Conservation (phyloP, 2,329 filamentous ascomycete genomes). For the Tolypocladium guangdongense region DNA sequence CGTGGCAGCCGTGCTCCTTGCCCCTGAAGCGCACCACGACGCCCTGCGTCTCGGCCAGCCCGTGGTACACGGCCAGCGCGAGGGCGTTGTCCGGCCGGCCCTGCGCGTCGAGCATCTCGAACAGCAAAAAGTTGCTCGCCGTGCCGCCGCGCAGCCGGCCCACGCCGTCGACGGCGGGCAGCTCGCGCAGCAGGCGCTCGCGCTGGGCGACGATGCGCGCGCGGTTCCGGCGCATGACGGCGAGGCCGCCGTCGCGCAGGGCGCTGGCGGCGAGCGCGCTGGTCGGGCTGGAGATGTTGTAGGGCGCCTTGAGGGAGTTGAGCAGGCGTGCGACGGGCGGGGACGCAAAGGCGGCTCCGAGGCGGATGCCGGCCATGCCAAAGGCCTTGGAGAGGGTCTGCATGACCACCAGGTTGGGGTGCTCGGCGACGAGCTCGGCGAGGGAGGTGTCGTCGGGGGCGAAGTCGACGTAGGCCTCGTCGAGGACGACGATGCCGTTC, state of each 20-base stretch:
- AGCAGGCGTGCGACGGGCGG: slow-evolving; percentile 66
- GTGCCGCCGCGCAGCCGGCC: slow-evolving; percentile 71
- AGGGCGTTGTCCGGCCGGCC: slow-evolving; percentile 69
- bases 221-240: slow-evolving; percentile 60
- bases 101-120: slow-evolving; percentile 66
- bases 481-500: slow-evolving; percentile 89
- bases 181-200: slow-evolving; percentile 59
- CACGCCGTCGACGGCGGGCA: slow-evolving; percentile 67
- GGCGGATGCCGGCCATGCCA: slow-evolving; percentile 82
- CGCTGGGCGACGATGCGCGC: slow-evolving; percentile 65
- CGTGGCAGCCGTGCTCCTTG: slow-evolving; percentile 80
- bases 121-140: slow-evolving; percentile 81
- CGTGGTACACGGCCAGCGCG: slow-evolving; percentile 73
- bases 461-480: slow-evolving; percentile 96
- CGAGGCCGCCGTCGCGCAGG: slow-evolving; percentile 54
- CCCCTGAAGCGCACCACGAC: slow-evolving; percentile 92
- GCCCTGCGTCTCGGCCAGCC: slow-evolving; percentile 71
- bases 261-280: slow-evolving; percentile 69
- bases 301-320: slow-evolving; percentile 91
- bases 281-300: slow-evolving; percentile 87
- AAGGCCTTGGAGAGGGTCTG: slow-evolving; percentile 98
- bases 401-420: slow-evolving; percentile 94
- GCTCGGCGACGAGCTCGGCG: slow-evolving; percentile 84
- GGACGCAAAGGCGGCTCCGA: slow-evolving; percentile 76
- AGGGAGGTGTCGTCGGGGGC: slow-evolving; percentile 65